A percentile compares a stretch with the other conserved stretches of the same genome.
Evolutionary conservation across 441 rosid species (phyloP).

Genomic region (Erodium texanum): DNA sequence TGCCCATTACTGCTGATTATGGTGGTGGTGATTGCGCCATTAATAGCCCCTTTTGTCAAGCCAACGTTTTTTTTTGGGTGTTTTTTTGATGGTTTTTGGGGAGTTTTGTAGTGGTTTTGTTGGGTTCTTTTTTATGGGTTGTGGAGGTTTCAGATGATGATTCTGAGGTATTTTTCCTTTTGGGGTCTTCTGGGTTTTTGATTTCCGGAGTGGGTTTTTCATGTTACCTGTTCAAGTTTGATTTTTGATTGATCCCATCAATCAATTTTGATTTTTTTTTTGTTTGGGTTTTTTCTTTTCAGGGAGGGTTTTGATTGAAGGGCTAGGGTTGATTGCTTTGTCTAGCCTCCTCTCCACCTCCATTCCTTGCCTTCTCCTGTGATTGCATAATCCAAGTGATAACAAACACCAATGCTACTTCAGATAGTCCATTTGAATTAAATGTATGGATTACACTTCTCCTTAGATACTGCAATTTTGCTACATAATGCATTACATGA

Average conservation of each 20-base stretch:
- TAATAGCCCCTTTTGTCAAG: neutral
- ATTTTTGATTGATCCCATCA: conserved; percentile 4
- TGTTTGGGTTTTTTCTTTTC: neutral
- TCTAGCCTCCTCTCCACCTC: conserved; percentile 1
- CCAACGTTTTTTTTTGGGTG: neutral
- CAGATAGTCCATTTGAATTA: neutral
- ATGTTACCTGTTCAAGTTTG: neutral
- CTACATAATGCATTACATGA: conserved; percentile 1
- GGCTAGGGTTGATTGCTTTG: conserved; percentile 2
- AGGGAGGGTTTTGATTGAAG: conserved; percentile 1
- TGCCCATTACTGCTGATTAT: conserved; percentile 1
- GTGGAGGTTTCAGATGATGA: neutral
- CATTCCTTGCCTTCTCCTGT: neutral
- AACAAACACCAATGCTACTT: conserved; percentile 5
- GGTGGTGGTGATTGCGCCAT: neutral
- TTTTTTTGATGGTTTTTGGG: neutral
- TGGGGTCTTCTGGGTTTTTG: conserved; percentile 1
- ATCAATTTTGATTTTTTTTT: conserved; percentile 3
- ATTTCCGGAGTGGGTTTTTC: conserved; percentile 1
- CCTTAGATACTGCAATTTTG: neutral
- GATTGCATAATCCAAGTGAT: neutral
- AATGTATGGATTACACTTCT: neutral
- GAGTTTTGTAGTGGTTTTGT: neutral
- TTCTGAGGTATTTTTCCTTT: neutral
- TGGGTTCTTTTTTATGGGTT: conserved; percentile 1